A percentile compares a stretch with the other conserved stretches of the same genome.
Conservation (phyloP, 805 yeast species). For the Nadsonia fulvescens region DNA sequence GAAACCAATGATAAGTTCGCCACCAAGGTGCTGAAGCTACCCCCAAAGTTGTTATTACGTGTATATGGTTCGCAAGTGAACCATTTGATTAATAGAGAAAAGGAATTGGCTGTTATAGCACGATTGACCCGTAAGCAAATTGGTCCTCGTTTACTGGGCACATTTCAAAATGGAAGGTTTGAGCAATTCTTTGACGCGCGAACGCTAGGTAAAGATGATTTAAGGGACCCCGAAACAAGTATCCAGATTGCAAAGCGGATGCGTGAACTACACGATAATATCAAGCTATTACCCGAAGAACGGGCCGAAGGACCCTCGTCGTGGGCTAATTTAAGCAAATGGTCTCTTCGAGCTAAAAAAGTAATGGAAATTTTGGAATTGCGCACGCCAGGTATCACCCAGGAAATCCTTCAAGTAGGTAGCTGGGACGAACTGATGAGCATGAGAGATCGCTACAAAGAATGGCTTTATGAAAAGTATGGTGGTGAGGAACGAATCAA, state of each 20-base stretch:
- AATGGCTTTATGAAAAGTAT: constrained; percentile 42
- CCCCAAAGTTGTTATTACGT: constrained; percentile 54
- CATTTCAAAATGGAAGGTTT: constrained; percentile 80
- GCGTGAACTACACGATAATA: constrained; percentile 81
- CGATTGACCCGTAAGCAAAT: constrained; percentile 61
- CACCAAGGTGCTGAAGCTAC: constrained; percentile 13
- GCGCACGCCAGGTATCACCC: constrained; percentile 14
- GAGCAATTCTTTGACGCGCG: constrained; percentile 81
- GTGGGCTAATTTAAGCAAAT: constrained; percentile 54
- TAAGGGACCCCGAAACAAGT: constrained; percentile 58
- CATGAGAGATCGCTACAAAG: constrained; percentile 32
- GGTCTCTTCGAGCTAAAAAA: constrained; percentile 36
- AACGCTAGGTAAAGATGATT: constrained; percentile 55
- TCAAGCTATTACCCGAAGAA: constrained; percentile 44
- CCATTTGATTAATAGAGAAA: constrained; percentile 67
- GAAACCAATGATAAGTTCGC: constrained; percentile 8
- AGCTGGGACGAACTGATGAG: constrained; percentile 33
- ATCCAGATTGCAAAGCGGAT: constrained; percentile 86
- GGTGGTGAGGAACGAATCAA: constrained; percentile 23
- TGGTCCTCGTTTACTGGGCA: constrained; percentile 80
- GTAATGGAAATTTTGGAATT: constrained; percentile 24
- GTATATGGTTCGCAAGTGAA: constrained; percentile 82
- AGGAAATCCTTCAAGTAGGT: constrained; percentile 16
- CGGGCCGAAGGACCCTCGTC: constrained; percentile 40
- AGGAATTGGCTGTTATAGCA: constrained; percentile 54